Conservation (phyloP, 805 yeast species). For the Candida loeiensis region DNA sequence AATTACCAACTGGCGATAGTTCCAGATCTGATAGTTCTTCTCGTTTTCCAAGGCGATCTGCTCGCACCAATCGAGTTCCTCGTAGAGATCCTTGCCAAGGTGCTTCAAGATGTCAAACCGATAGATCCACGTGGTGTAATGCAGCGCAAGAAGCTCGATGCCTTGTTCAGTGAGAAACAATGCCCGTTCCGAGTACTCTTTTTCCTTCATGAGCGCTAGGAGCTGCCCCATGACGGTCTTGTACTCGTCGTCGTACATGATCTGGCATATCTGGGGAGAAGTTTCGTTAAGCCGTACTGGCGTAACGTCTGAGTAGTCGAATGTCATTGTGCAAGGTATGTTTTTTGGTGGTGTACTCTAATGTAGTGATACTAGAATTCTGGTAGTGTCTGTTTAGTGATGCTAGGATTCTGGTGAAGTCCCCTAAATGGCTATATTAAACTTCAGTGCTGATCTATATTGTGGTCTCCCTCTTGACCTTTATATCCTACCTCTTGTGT, state of each 20-base stretch:
- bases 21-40: conserved; percentile 97
- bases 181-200: conserved; percentile 72
- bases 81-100: conserved; percentile 35
- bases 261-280: conserved; percentile 53
- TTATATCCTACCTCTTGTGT: too few relatives aligned
- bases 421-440: too few relatives aligned
- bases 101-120: conserved; percentile 49
- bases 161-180: conserved; percentile 60
- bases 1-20: conserved; percentile 72
- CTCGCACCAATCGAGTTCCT: conserved; percentile 80
- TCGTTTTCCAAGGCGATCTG: conserved; percentile 68
- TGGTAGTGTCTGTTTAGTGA: too few relatives aligned
- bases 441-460: too few relatives aligned
- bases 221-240: conserved; percentile 55
- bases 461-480: too few relatives aligned
- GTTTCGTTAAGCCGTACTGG: conserved; percentile 43
- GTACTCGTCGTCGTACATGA: conserved; percentile 72
- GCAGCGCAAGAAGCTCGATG: conserved; percentile 75
- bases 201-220: conserved; percentile 52
- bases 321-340: conserved; percentile 3
- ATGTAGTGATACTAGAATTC: too few relatives aligned
- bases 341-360: background rate
- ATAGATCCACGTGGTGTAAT: conserved; percentile 86
- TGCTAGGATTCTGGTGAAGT: too few relatives aligned
- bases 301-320: conserved; percentile 38